Evolutionary conservation across 805 yeast species (phyloP).

Genomic region (Spathaspora girioi): DNA sequence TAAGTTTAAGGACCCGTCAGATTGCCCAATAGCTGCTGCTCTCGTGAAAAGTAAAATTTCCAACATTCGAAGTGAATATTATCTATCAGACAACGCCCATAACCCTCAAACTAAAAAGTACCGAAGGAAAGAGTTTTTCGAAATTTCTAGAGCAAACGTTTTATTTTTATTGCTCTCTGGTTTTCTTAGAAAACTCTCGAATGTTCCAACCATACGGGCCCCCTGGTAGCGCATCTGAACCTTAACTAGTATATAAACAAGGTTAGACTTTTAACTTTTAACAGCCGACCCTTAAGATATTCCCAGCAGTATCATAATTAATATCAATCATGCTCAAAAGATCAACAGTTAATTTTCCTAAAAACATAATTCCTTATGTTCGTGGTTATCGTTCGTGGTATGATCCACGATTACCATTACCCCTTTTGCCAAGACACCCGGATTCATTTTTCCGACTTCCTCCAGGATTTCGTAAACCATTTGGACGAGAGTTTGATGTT

Average conservation of each 20-base stretch:
- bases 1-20: no score
- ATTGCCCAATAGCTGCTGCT: no score
- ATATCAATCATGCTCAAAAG: neutral
- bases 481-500: neutral
- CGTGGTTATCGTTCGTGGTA: neutral
- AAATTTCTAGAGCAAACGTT: neutral
- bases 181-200: neutral
- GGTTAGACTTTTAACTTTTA: neutral
- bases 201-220: neutral
- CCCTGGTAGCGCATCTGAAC: neutral
- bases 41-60: no score
- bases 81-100: no score
- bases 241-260: neutral
- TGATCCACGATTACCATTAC: neutral
- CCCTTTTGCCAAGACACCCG: neutral
- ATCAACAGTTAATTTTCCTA: neutral
- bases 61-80: no score
- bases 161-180: neutral
- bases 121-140: neutral
- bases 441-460: neutral
- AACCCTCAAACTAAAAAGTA: no score
- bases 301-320: no score
- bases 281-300: neutral
- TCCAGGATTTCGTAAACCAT: neutral
- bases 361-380: neutral